These are phyloP conservation scores for Penicillium glabrum DNA, from an alignment of 2,329 filamentous ascomycete species.

Conservation along the genomic window DNA sequence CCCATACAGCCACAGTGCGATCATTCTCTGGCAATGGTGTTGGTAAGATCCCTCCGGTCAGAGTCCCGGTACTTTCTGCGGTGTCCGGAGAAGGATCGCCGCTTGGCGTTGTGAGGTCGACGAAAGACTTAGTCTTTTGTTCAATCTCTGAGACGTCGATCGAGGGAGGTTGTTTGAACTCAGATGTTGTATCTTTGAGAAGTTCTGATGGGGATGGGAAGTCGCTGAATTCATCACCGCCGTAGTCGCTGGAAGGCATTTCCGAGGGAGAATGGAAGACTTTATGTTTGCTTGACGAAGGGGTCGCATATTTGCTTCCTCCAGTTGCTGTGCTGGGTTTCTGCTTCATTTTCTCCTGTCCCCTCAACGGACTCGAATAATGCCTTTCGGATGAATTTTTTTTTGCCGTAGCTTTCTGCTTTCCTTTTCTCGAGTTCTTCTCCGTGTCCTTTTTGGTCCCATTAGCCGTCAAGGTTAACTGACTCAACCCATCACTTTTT, in stretches of 20 bases:
- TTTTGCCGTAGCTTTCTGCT: neutral
- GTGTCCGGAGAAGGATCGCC: neutral
- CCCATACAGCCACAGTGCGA: neutral
- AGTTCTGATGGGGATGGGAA: slow-evolving; percentile 39
- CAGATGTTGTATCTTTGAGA: neutral
- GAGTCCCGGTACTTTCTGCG: neutral
- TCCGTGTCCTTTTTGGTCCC: slow-evolving; percentile 20
- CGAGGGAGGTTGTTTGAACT: neutral
- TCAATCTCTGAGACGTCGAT: neutral
- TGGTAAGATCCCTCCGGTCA: neutral
- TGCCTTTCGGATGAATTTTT: neutral
- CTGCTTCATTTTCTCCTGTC: neutral
- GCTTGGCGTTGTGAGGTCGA: neutral
- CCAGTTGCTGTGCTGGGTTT: neutral
- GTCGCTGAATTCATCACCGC: slow-evolving; percentile 33
- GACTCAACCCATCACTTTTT: slow-evolving; percentile 26
- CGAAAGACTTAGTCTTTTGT: too few species aligned
- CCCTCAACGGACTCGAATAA: neutral
- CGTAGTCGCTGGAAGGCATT: slow-evolving; percentile 34
- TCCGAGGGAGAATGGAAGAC: neutral
- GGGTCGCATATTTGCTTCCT: neutral
- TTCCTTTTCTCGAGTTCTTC: slow-evolving; percentile 12
- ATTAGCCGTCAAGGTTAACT: slow-evolving; percentile 30
- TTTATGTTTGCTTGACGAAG: neutral
- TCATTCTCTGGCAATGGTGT: neutral